Evolutionary conservation across 257 asterid genomes (phyloP), one percentile per base, ranked within the genome.

Genomic region (Solanum piurae): DNA sequence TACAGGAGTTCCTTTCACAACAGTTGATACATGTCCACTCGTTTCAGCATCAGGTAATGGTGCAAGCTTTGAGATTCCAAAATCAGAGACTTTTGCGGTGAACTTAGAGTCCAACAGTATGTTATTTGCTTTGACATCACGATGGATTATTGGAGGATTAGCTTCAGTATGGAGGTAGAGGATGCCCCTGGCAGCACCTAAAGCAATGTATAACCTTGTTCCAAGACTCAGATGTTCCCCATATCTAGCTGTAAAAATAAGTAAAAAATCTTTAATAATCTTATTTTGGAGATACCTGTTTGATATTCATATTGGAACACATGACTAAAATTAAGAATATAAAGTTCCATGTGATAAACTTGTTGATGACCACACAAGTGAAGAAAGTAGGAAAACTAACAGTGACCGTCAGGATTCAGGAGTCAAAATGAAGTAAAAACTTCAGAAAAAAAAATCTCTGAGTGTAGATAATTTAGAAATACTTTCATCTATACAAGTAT

Each of bases 101-200:
- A 82, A 82, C 42, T 82, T 82, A 9, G 86, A 82, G 69, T 82
- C 86, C 29, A 82, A 82, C 21, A 82, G 86, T 82, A 82, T 82
- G 86, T 82, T 82, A 31, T 82, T 82, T 82, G 86, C 86, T 62
- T 82, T 82, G 86, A 82, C 33, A 31, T 82, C 86, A 31, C 69
- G 86, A 82, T 82, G 86, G 25, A 82, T 82, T 49, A 82, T 82
- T 49, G 86, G 86, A 46, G 86, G 86, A 82, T 82, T n/a, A 49
- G 86, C 86, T 49, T 82, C 86, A 82, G 86, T 82, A 31, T 82
- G 86, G 44, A 82, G 86, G 86, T 82, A 82, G 44, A 82, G 69
- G 66, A 82, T 31, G 20, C 86, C 86, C 69, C 86, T 82, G 86
- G 86, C 69, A 49, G 86, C 69, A 82, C 86, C 86, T 82, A 82